Evolutionary conservation across 2,329 filamentous ascomycete species (phyloP).

Genomic region (Lecanicillium sp.): DNA sequence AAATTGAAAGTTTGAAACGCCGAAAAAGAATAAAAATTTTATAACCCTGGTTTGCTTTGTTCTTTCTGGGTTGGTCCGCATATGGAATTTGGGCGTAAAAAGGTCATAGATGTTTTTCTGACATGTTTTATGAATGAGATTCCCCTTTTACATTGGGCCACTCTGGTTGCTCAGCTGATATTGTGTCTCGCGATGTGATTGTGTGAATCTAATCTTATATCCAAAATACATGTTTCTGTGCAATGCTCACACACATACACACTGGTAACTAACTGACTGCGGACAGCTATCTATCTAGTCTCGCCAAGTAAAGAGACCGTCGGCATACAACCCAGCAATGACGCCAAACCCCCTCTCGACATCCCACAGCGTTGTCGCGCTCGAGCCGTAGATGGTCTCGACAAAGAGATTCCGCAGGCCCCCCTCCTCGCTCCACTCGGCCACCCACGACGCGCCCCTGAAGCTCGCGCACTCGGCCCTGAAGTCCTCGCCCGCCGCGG

Average conservation of each 20-base stretch:
- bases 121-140: constrained; percentile 14
- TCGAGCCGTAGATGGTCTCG: constrained; percentile 28
- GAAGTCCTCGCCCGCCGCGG: constrained; percentile 17
- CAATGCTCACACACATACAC: too few species aligned
- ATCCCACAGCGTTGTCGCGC: constrained; percentile 29
- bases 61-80: constrained; percentile 9
- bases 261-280: too few species aligned
- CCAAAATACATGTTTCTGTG: too few species aligned
- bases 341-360: constrained; percentile 26
- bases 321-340: constrained; percentile 32
- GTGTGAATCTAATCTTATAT: too few species aligned
- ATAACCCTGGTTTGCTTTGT: not conserved
- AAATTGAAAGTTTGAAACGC: not conserved
- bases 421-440: constrained; percentile 29
- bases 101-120: constrained; percentile 13
- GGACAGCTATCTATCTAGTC: too few species aligned
- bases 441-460: constrained; percentile 24
- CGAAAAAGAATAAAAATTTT: not conserved
- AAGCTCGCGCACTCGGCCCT: constrained; percentile 12
- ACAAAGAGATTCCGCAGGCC: constrained; percentile 30
- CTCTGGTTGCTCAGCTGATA: constrained; percentile 10
- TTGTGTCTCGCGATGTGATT: not conserved
- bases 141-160: constrained; percentile 13
- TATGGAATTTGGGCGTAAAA: constrained; percentile 13
- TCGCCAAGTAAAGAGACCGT: constrained; percentile 27